Evolutionary conservation across 2,329 filamentous ascomycete genomes (phyloP).

Genomic region (Pseudogymnoascus sp.): DNA sequence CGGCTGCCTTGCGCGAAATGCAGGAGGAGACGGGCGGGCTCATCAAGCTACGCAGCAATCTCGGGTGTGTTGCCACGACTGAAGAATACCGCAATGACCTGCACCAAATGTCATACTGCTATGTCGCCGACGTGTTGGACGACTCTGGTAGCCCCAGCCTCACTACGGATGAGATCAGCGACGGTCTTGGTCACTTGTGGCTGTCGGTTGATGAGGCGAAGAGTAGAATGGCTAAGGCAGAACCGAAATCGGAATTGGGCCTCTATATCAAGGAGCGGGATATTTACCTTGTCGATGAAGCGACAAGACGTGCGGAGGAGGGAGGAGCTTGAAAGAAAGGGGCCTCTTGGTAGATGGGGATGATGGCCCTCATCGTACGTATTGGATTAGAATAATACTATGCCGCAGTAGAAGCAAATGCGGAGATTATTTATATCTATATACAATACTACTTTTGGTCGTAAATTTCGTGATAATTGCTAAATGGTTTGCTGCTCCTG

Average conservation of each 20-base stretch:
- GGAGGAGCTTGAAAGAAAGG: neutral
- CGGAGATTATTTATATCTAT: neutral
- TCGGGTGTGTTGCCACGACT: neutral
- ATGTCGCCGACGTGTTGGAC: neutral
- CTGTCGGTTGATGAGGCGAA: neutral
- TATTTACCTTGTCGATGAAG: neutral
- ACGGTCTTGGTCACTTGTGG: neutral
- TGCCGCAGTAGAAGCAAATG: neutral
- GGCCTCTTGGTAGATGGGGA: neutral
- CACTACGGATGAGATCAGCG: neutral
- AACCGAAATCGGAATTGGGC: neutral
- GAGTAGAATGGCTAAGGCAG: neutral
- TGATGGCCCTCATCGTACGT: neutral
- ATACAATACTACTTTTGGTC: neutral
- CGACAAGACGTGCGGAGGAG: neutral
- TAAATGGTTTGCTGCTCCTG: neutral
- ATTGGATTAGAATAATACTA: neutral
- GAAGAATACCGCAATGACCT: neutral
- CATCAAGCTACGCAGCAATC: neutral
- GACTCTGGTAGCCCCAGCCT: neutral
- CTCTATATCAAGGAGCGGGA: slow-evolving; percentile 5
- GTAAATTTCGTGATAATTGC: neutral
- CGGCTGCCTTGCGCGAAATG: neutral
- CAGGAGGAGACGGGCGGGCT: neutral
- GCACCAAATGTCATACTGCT: neutral